Base-by-base conservation (phyloP, 2,329 filamentous ascomycete species). In the Penicillium oxalicum region DNA sequence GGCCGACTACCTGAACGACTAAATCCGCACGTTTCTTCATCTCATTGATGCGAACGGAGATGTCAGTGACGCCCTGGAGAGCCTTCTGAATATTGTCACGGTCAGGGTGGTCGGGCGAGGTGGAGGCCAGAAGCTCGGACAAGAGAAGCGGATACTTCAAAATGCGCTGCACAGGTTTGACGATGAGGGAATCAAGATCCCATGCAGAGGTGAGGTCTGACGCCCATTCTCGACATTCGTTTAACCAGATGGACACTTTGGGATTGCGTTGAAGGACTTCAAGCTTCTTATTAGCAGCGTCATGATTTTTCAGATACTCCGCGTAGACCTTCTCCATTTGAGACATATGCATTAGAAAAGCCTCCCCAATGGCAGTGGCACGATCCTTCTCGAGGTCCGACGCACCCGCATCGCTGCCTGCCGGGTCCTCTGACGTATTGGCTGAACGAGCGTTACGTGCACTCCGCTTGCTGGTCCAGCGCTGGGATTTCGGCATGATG, bases 121-220 rank as follows among this genome's bases (percentile, higher is more conserved):
- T 97, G 48, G 85, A 80, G 54, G 90, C 83, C 25, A 94, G 75
- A 9, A 98, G 75, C 48, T 90, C 84, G 32, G 83, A 82, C 39
- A 98, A 81, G 36, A 98, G 76, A 40, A 95, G 83, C 3, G 90
- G 90, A 63, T 97, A 98, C 63, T 96, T 96, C 32, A 91, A 84
- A 53, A 97, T 85, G 41, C 93, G 83, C 70, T 98, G 93, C 67
- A 95, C 91, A 1, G 93, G 93, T 69, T 98, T 98, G 64, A 98
- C 91, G 18, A 98, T 79, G n/a, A 98, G 76, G 0, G 93, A 95
- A 67, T 96, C 91, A 52, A 98, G 71, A 67, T 95, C 88, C 93
- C 93, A 98, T 0, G 93, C 91, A 26, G 84, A 83, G 0, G 93
- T 98, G 54, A 98, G 78, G 65, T 96, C 93, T 59, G 89, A 87